Conservation (phyloP, 345 rosid species). For the Moricandia moricandioides region DNA sequence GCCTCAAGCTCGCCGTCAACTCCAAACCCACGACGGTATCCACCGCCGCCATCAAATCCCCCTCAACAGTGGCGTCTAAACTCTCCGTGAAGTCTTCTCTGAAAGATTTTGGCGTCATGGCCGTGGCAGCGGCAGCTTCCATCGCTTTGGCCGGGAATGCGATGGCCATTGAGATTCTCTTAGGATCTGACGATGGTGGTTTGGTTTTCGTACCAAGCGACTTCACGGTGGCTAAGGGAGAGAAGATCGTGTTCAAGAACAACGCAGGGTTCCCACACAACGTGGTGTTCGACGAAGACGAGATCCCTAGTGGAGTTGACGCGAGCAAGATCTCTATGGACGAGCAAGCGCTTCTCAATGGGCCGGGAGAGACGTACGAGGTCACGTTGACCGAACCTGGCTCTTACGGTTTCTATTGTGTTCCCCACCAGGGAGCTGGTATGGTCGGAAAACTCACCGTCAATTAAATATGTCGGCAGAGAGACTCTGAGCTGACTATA, state of each 20-base stretch:
- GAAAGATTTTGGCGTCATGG: slow-evolving; percentile 22
- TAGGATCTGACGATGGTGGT: slow-evolving; percentile 64
- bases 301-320: slow-evolving; percentile 80
- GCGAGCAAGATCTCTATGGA: slow-evolving; percentile 73
- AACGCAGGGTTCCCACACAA: slow-evolving; percentile 94
- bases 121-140: slow-evolving; percentile 31
- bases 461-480: slow-evolving; percentile 44
- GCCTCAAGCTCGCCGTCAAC: slow-evolving; percentile 43
- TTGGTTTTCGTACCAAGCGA: slow-evolving; percentile 64
- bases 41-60: slow-evolving; percentile 21
- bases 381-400: slow-evolving; percentile 79
- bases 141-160: slow-evolving; percentile 72
- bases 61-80: slow-evolving; percentile 19
- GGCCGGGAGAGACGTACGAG: slow-evolving; percentile 59
- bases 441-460: slow-evolving; percentile 86
- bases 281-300: slow-evolving; percentile 83
- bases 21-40: slow-evolving; percentile 33
- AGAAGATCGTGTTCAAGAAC: slow-evolving; percentile 89
- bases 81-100: slow-evolving; percentile 22
- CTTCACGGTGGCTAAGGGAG: slow-evolving; percentile 62
- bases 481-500: background rate
- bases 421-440: slow-evolving; percentile 95
- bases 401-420: slow-evolving; percentile 67
- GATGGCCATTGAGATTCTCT: slow-evolving; percentile 65
- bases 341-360: slow-evolving; percentile 65